Evolutionary conservation across 2,329 filamentous ascomycete genomes (phyloP), one percentile per base, ranked within the genome.

Genomic region (Sclerotinia nivalis): DNA sequence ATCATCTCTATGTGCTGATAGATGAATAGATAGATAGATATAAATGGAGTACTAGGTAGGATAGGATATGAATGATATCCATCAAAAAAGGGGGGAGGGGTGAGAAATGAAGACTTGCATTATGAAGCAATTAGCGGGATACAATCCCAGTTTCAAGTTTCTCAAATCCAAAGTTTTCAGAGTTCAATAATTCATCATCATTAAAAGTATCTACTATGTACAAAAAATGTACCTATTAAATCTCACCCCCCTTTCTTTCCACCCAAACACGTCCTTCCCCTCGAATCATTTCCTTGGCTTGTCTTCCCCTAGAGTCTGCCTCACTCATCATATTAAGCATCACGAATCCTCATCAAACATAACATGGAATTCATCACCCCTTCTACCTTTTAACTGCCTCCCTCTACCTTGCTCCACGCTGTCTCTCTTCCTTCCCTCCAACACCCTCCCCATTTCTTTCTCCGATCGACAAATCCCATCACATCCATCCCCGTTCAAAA

Each of bases 161-260:
- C 40, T 8, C 52, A 5, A 20, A 1, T 55, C 18, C 25, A 55
- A 31, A 12, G 13, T 43, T 31, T 55, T 13, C 25, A 0, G 31
- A 55, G 28, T 61, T 22, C 28, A 47, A 61, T 61, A 18, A 49
- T 47, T n/a, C 31, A 40, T 61, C 59, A 61, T 61, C 45, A 61
- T 61, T 25, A 47, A 31, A 8, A 54, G 28, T 25, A 54, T 2
- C 2, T 31, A 31, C 31, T 61, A 47, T 34, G 43, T 47, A 61
- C 59, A 61, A 54, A 13, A 3, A 5, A 50, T 28, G 22, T 59
- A 61, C 43, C 59, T 61, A 61, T 61, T 61, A 61, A 61, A 15
- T 34, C 49, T n/a, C 18, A 8, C 10, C 10, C 28, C 15, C 9
- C 8, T 25, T 7, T 18, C n/a, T 59, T 31, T 31, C n/a, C 34